phyloP scores from a whole-genome alignment of 768 basidiomycete genomes.

The Trametes maxima region DNA sequence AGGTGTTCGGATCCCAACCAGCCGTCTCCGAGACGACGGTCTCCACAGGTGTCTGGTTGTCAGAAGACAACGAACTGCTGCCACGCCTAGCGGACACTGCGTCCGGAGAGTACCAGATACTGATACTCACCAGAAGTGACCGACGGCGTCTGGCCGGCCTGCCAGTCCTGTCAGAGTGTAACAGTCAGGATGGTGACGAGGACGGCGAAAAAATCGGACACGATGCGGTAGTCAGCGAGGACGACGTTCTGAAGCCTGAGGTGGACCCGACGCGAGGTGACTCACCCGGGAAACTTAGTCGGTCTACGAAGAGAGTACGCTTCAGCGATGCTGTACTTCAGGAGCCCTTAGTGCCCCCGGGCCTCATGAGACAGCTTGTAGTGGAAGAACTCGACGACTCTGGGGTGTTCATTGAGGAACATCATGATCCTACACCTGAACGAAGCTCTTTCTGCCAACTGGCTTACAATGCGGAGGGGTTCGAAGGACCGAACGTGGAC shows the following conservation, averaged over 20 bases:
- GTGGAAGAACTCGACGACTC: conserved; percentile 21
- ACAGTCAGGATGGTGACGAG: background rate
- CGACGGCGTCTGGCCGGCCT: conserved; percentile 34
- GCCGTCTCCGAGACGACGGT: background rate
- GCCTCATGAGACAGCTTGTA: background rate
- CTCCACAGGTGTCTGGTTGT: background rate
- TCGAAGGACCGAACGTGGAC: conserved; percentile 24
- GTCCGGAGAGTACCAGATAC: conserved; percentile 29
- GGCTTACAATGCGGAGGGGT: conserved; percentile 26
- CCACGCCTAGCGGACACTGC: background rate
- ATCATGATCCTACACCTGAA: background rate
- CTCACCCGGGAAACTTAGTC: background rate
- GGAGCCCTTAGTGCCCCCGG: background rate
- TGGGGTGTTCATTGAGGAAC: conserved; percentile 18
- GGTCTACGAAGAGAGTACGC: conserved; percentile 12
- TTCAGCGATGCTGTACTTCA: background rate
- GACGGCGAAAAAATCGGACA: conserved; percentile 8
- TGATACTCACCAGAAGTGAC: conserved; percentile 48
- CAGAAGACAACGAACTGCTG: background rate
- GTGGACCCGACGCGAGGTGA: background rate
- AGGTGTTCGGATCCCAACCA: conserved; percentile 3
- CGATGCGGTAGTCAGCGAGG: background rate
- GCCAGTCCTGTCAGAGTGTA: background rate
- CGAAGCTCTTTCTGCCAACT: conserved; percentile 17
- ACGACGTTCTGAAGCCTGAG: background rate